Evolutionary conservation across 108 stramenopile species (phyloP), one percentile per base, ranked within the genome.

Genomic region (Cyclotella sp.): DNA sequence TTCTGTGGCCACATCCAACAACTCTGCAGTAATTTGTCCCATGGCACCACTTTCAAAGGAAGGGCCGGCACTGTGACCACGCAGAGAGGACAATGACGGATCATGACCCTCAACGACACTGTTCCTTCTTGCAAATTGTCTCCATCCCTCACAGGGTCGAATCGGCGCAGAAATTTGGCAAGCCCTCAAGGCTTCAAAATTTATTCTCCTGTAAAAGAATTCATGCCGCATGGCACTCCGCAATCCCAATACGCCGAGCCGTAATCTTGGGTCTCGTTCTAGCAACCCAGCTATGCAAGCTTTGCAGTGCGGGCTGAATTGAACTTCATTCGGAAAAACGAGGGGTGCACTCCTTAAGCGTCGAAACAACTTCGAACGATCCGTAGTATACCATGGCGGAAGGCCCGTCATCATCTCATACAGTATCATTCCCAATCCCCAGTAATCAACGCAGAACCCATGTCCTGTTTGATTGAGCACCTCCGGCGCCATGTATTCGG

Each of bases 321-420:
- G 88, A 26, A 82, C 61, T 54, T 82, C 81, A 13, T 88, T 85
- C 9, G 95, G 95, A 59, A 96, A 87, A 21, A 93, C 84, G 51
- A 96, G 69, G 15, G 93, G 93, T 19, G 95, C 95, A 43, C 87
- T 89, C 19, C 90, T 72, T 16, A 97, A 70, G 9, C 97, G 72
- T 51, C 95, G 91, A 85, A 98, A 98, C n/a, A 99, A 92, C 72
- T 96, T 93, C 18, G 94, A 84, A 75, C 97, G 77, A 81, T 99
- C 97, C 46, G 93, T 95, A 6, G 98, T 98, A 82, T 98, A 99
- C 98, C 97, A 98, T 21, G 97, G 98, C 11, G 97, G 97, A 27
- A 98, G 83, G 26, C 97, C 97, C n/a, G 98, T 98, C 88, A 98
- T 95, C 97, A 98, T 97, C 87, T 99, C 97, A 80, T 91, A 97